Conservation (phyloP, 1,284 basidiomycete species). For the Cryptococcus sp. region DNA sequence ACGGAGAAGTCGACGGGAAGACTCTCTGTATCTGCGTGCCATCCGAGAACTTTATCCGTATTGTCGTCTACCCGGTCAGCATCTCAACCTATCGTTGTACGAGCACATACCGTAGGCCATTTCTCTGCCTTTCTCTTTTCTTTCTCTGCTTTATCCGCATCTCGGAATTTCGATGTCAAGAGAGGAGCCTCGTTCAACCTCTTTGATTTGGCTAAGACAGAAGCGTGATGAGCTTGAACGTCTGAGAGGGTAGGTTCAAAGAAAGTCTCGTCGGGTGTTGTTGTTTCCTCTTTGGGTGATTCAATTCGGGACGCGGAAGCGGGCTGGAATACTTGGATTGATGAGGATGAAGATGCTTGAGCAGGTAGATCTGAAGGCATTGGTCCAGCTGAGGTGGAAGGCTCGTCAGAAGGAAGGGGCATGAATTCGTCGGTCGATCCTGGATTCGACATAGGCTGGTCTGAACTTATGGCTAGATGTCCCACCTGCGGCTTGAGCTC, state of each 20-base stretch:
- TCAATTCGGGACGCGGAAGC: not conserved
- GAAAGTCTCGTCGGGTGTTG: conserved; percentile 31
- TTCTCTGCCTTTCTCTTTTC: conserved; percentile 38
- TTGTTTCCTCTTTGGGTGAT: not conserved
- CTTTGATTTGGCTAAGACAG: conserved; percentile 28
- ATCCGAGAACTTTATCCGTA: conserved; percentile 44
- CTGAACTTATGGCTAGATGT: too few relatives aligned
- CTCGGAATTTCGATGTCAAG: conserved; percentile 36
- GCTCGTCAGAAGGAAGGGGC: too few relatives aligned
- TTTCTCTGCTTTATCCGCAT: conserved; percentile 28
- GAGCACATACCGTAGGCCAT: conserved; percentile 39
- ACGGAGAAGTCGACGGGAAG: conserved; percentile 41
- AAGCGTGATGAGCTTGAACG: conserved; percentile 35
- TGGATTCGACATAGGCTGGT: too few relatives aligned
- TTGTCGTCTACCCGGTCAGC: conserved; percentile 32
- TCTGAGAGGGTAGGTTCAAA: conserved; percentile 40
- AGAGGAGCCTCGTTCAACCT: conserved; percentile 41
- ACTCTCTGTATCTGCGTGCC: conserved; percentile 42
- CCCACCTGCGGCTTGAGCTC: too few relatives aligned
- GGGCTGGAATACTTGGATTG: not conserved
- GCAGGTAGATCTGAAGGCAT: too few relatives aligned
- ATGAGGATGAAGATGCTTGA: too few relatives aligned
- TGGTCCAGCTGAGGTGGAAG: too few relatives aligned
- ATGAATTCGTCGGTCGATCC: too few relatives aligned
- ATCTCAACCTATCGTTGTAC: not conserved